Percentiles rank a stretch among this genome's conserved stretches.
These are phyloP conservation scores for Acacia pycnantha DNA, from an alignment of 331 rosid species.

Conservation along the genomic window DNA sequence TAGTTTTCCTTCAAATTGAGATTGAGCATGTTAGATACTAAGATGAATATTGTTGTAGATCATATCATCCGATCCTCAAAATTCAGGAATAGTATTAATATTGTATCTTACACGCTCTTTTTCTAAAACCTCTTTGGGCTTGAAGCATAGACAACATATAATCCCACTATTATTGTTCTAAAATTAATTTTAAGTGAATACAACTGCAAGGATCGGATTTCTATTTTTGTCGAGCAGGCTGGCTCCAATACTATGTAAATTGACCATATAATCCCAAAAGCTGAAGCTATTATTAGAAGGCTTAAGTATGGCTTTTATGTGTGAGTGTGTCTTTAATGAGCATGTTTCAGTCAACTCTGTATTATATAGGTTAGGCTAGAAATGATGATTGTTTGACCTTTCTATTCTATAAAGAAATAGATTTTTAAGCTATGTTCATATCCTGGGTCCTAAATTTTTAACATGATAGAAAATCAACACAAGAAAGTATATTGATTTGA, in stretches of 20 bases:
- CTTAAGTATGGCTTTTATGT: background rate
- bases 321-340: background rate
- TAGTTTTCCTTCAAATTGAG: background rate
- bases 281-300: background rate
- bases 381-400: background rate
- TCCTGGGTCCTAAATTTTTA: slow-evolving; percentile 13
- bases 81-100: background rate
- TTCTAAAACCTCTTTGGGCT: too few relatives aligned
- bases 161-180: background rate
- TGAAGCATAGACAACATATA: background rate
- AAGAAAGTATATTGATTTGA: background rate
- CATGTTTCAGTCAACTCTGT: background rate
- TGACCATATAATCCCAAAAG: background rate
- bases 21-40: background rate
- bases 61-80: background rate
- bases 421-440: background rate
- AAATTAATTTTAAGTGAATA: background rate
- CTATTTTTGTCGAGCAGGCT: background rate
- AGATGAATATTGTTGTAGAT: slow-evolving; percentile 2
- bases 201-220: background rate
- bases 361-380: background rate
- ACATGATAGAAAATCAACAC: background rate
- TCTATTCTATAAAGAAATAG: background rate
- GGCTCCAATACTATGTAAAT: background rate
- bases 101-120: too few relatives aligned